Conservation (phyloP, 257 asterid species). For the Cruciata laevipes region DNA sequence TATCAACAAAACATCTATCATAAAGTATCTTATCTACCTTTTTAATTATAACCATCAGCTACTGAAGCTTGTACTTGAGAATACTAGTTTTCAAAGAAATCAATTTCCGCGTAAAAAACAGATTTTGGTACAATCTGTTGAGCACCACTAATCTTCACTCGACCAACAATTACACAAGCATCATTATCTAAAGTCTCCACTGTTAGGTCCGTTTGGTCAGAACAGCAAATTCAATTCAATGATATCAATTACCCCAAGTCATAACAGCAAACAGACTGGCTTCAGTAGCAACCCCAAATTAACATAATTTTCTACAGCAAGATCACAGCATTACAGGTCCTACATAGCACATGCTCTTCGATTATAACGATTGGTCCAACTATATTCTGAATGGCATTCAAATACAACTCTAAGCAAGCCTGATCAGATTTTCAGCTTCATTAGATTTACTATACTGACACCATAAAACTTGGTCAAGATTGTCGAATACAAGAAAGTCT, state of each 20-base stretch:
- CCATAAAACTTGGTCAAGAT: not conserved
- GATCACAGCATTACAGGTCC: too few relatives aligned
- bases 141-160: not conserved
- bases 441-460: not conserved
- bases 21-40: too few relatives aligned
- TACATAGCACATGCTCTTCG: not conserved
- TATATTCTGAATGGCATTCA: not conserved
- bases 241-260: not conserved
- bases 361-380: not conserved
- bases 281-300: not conserved
- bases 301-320: not conserved
- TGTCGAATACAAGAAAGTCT: not conserved
- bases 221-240: not conserved
- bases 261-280: too few relatives aligned
- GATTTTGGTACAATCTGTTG: not conserved
- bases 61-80: too few relatives aligned
- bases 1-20: too few relatives aligned
- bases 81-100: not conserved
- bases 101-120: too few relatives aligned
- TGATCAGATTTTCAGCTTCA: not conserved
- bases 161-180: not conserved
- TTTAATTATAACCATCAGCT: too few relatives aligned
- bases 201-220: not conserved
- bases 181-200: not conserved
- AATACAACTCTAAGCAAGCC: not conserved